Evolutionary conservation across 257 asterid genomes (phyloP).

Genomic region (Solanum bulbocastanum): DNA sequence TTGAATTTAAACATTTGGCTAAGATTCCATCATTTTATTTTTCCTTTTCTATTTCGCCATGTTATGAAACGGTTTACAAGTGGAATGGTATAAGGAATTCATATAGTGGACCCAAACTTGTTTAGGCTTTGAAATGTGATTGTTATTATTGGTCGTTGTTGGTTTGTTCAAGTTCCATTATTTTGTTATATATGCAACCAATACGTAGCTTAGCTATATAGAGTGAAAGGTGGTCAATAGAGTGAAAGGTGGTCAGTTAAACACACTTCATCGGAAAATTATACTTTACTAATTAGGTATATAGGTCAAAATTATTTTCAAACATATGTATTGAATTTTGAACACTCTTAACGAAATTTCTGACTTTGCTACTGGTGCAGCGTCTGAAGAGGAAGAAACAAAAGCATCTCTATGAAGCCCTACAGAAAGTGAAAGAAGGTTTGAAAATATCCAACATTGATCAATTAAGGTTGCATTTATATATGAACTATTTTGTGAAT

Average conservation of each 20-base stretch:
- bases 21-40: neutral
- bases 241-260: neutral
- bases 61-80: neutral
- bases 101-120: neutral
- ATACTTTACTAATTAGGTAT: neutral
- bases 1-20: neutral
- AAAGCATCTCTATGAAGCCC: slow-evolving; percentile 31
- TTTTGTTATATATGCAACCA: neutral
- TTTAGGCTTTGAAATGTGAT: neutral
- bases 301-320: neutral
- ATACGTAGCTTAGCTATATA: neutral
- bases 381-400: slow-evolving; percentile 32
- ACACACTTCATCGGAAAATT: neutral
- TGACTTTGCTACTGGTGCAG: slow-evolving; percentile 9
- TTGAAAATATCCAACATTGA: neutral
- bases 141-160: neutral
- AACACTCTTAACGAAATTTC: neutral
- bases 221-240: neutral
- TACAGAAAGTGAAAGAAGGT: slow-evolving; percentile 46
- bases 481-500: neutral
- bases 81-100: neutral
- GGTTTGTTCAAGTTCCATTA: neutral
- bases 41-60: neutral
- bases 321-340: neutral
- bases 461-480: neutral